These are phyloP conservation scores for Patellifolia procumbens DNA, from an alignment of 179 eudicot genomes.

Conservation along the genomic window DNA sequence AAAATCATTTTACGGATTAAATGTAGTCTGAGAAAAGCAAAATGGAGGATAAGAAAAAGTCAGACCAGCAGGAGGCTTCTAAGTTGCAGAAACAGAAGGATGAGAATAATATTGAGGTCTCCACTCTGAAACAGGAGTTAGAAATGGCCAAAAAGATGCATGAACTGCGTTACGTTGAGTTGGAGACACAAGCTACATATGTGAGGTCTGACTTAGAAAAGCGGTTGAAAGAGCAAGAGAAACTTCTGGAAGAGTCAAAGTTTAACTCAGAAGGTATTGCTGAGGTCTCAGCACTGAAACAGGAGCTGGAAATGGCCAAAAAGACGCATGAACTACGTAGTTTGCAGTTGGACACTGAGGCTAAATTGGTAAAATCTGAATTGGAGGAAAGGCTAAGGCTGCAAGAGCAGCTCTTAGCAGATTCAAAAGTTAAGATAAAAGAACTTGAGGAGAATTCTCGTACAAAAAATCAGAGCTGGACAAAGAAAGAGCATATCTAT, in stretches of 20 bases:
- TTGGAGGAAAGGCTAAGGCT: slow-evolving; percentile 56
- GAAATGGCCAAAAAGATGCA: slow-evolving; percentile 51
- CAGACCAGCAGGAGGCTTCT: slow-evolving; percentile 36
- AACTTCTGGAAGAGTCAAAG: slow-evolving; percentile 41
- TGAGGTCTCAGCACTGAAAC: slow-evolving; percentile 35
- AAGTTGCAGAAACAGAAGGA: slow-evolving; percentile 52
- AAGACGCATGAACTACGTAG: slow-evolving; percentile 48
- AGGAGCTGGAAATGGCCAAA: slow-evolving; percentile 52
- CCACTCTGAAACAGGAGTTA: slow-evolving; percentile 49
- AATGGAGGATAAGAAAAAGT: slow-evolving; percentile 32
- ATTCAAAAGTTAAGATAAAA: slow-evolving; percentile 40
- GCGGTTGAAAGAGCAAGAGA: slow-evolving; percentile 48
- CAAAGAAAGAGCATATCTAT: slow-evolving; percentile 57
- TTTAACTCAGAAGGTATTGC: slow-evolving; percentile 41
- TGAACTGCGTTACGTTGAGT: slow-evolving; percentile 44
- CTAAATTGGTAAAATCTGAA: slow-evolving; percentile 41
- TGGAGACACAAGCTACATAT: slow-evolving; percentile 43
- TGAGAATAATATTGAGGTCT: slow-evolving; percentile 47
- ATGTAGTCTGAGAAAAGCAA: slow-evolving; percentile 55
- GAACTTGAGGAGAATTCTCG: slow-evolving; percentile 55
- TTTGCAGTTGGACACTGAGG: slow-evolving; percentile 48
- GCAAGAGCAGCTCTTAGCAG: slow-evolving; percentile 38
- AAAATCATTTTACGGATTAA: not conserved
- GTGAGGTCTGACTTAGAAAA: slow-evolving; percentile 50
- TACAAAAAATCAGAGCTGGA: slow-evolving; percentile 52